Base-by-base conservation (phyloP, 345 rosid genomes). In the Cardamine resedifolia region DNA sequence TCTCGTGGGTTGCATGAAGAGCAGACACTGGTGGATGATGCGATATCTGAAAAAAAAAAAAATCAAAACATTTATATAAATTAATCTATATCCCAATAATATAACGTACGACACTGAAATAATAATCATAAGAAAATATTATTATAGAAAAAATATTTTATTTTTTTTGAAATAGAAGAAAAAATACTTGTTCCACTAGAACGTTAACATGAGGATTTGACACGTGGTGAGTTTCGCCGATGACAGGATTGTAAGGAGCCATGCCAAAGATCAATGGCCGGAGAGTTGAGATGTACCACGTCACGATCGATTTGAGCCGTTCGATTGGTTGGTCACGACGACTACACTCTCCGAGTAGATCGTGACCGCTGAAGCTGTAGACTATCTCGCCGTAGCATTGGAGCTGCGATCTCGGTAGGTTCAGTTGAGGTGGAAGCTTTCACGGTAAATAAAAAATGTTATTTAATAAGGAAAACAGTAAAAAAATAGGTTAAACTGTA, bases 171-270 rank as follows among this genome's bases (percentile, higher is more conserved):
- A n/a, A n/a, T n/a, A n/a, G n/a, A n/a, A n/a, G n/a, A 8, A 1
- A 43, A 21, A 47, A 19, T 2, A 56, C 75, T 38, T 94, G 97
- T 58, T 94, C 97, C 0, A 85, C 83, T 11, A 91, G 83, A 71
- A 91, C 86, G 59, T 94, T 88, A 73, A 91, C 85, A 73, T 62
- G 72, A 30, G 77, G 87, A 11, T 76, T 77, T 0, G 98, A 86
- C 43, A 86, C 95, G 62, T 91, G 98, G 62, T 94, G 98, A 49
- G 96, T 94, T 81, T 94, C 97, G 16, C 98, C 98, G 23, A 94
- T 88, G 75, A 87, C 27, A 12, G 96, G 91, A 60, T 94, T 94
- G 64, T 80, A 94, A 18, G 98, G 98, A 52, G 88, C 92, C 23
- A 82, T 57, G 1, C 98, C 98, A 18, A 89, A 89, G 34, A 73